Base-by-base conservation (phyloP, 2,329 filamentous ascomycete genomes). In the Diaporthe sp. region DNA sequence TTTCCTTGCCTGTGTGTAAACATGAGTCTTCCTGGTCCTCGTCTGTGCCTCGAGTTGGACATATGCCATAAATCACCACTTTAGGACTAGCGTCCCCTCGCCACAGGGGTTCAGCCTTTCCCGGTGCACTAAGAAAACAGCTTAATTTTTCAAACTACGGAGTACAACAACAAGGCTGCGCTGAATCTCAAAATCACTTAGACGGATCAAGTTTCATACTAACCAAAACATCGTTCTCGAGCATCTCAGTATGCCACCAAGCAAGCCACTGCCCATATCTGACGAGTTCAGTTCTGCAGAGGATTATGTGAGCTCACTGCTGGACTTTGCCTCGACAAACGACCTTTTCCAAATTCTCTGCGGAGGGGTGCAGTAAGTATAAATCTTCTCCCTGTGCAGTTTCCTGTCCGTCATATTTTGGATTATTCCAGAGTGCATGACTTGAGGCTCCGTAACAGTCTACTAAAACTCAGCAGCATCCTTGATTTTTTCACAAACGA, bases 401-500 rank as follows among this genome's bases (percentile, higher is more conserved):
- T 39, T 0, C 12, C 37, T 13, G 12, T 39, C 37, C 37, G 37
- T 39, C 12, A 13, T 39, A 3, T 39, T 39, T 39, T 39, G 37
- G 12, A 13, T 4, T 39, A 39, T 39, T 39, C 37, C 37, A 4
- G 10, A 13, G 0, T 39, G 37, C 12, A 39, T 13, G 0, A 13
- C 37, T 39, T 12, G 37, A 13, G 37, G 3, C 37, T 39, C 37
- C 10, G 37, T 39, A 13, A 39, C 37, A 39, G 37, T 12, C 37
- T 5, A 39, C 37, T 39, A 39, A 39, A 39, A 39, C 37, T 39
- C 12, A 39, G 37, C 37, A 39, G 37, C 82, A 96, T 99, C 77
- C 89, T 98, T 74, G 97, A 99, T 83, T 98, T 99, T 85, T 95
- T 98, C 85, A 98, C 95, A 2, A 91, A 92, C 57, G 91, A 95